A percentile compares a stretch with the other conserved stretches of the same genome.
These are phyloP conservation scores for Ustilago lituana DNA, from an alignment of 1,284 basidiomycete genomes.

Conservation along the genomic window DNA sequence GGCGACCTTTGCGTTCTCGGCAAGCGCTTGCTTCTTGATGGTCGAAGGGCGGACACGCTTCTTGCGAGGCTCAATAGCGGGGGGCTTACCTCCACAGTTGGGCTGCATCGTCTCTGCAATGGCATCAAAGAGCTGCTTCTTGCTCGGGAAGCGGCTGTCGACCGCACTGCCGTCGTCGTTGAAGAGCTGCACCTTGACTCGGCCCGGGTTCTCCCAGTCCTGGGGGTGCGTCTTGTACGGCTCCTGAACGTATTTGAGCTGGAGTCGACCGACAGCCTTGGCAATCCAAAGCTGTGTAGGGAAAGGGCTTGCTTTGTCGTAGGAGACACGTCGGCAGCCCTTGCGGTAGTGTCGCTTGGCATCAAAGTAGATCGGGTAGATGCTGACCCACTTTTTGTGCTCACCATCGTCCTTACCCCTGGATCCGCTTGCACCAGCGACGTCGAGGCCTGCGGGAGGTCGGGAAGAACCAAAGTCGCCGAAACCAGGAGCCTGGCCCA, in stretches of 20 bases:
- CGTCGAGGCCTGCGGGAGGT: conserved; percentile 7
- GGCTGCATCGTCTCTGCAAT: conserved; percentile 55
- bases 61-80: conserved; percentile 48
- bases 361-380: conserved; percentile 97
- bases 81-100: conserved; percentile 55
- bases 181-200: conserved; percentile 85
- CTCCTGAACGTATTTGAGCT: conserved; percentile 84
- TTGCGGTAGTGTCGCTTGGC: conserved; percentile 86
- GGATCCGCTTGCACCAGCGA: conserved; percentile 23
- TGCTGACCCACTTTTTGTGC: conserved; percentile 81
- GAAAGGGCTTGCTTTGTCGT: conserved; percentile 88
- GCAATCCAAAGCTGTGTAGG: conserved; percentile 91
- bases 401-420: conserved; percentile 45
- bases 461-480: conserved; percentile 37
- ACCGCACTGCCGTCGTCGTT: conserved; percentile 80
- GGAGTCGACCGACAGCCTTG: conserved; percentile 79
- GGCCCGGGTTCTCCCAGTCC: conserved; percentile 86
- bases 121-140: conserved; percentile 76
- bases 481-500: conserved; percentile 45
- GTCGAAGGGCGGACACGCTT: conserved; percentile 38
- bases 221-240: conserved; percentile 84
- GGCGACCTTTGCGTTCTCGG: conserved; percentile 37
- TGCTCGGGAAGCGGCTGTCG: conserved; percentile 75
- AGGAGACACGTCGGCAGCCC: conserved; percentile 82
- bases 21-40: conserved; percentile 40